Percentiles rank a stretch among this genome's conserved stretches.
Evolutionary conservation across 176 grass and related monocot genomes (phyloP).

Genomic region (Puya raimondii): DNA sequence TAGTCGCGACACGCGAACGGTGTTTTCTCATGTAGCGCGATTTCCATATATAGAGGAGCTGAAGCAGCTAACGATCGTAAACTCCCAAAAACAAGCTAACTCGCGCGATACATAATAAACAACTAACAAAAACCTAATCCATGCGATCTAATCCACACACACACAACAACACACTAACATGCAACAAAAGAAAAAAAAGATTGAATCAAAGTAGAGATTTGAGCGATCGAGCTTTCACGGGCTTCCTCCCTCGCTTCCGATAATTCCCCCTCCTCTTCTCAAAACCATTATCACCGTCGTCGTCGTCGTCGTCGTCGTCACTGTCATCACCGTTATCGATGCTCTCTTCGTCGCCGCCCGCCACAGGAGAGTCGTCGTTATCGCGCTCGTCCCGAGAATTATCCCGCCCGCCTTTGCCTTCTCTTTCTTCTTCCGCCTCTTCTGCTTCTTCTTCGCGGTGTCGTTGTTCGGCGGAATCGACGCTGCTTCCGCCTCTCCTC

Average conservation of each 20-base stretch:
- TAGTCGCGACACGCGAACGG: no score
- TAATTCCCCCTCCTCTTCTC: slow-evolving; percentile 6
- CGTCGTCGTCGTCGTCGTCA: background rate
- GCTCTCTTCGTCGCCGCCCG: slow-evolving; percentile 21
- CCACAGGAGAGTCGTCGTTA: slow-evolving; percentile 1
- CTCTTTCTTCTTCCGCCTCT: background rate
- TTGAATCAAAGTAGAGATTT: slow-evolving; percentile 33
- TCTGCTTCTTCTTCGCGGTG: background rate
- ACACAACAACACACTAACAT: no score
- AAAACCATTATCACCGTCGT: background rate
- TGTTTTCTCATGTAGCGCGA: no score
- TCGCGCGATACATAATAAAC: no score
- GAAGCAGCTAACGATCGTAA: no score
- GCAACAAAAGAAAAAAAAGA: no score
- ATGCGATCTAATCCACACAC: no score
- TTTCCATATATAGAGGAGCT: no score
- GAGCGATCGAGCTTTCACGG: slow-evolving; percentile 41
- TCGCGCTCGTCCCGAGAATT: background rate
- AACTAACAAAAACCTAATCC: no score
- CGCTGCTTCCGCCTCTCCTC: slow-evolving; percentile 16
- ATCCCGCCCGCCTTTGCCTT: background rate
- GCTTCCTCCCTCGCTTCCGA: slow-evolving; percentile 44
- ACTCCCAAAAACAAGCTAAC: no score
- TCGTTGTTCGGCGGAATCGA: background rate
- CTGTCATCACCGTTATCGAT: slow-evolving; percentile 11